phyloP scores from a whole-genome alignment of 768 basidiomycete genomes.

The Trametes cinnabarina region DNA sequence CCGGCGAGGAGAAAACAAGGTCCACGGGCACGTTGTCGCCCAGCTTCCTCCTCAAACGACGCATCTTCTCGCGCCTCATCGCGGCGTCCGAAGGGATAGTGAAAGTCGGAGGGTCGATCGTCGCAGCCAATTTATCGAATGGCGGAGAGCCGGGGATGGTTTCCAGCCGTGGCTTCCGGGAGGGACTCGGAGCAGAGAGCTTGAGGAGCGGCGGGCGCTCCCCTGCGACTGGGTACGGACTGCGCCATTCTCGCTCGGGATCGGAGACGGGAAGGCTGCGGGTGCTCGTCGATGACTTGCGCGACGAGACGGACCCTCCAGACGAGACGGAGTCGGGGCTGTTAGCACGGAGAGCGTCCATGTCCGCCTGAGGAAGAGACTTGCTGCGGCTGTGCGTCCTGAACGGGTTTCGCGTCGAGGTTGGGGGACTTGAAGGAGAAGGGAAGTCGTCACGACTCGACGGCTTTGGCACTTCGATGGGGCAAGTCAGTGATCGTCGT shows the following conservation, averaged over 20 bases:
- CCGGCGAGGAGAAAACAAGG: conserved; percentile 51
- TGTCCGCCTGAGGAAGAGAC: conserved; percentile 14
- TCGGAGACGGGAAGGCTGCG: neutral
- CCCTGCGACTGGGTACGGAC: conserved; percentile 14
- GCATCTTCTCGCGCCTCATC: conserved; percentile 58
- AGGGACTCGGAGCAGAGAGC: conserved; percentile 13
- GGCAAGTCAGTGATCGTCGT: neutral
- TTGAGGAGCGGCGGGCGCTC: conserved; percentile 25
- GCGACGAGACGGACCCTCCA: conserved; percentile 10
- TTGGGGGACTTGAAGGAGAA: conserved; percentile 5
- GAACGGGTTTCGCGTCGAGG: conserved; percentile 6
- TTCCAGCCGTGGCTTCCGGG: conserved; percentile 7
- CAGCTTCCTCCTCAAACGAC: conserved; percentile 56
- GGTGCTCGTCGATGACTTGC: conserved; percentile 9
- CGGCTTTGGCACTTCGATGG: neutral
- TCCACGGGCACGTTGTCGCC: conserved; percentile 62
- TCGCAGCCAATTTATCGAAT: neutral
- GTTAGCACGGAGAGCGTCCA: conserved; percentile 6
- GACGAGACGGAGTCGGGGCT: conserved; percentile 18
- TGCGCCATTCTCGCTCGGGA: conserved; percentile 20
- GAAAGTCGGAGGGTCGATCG: conserved; percentile 28
- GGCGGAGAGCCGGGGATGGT: conserved; percentile 23
- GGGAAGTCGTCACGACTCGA: neutral
- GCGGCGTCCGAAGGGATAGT: conserved; percentile 40
- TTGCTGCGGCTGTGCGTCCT: conserved; percentile 12